Evolutionary conservation across 208 protist species (phyloP), one percentile per base, ranked within the genome.

Genomic region (Wallacemonas collosoma): DNA sequence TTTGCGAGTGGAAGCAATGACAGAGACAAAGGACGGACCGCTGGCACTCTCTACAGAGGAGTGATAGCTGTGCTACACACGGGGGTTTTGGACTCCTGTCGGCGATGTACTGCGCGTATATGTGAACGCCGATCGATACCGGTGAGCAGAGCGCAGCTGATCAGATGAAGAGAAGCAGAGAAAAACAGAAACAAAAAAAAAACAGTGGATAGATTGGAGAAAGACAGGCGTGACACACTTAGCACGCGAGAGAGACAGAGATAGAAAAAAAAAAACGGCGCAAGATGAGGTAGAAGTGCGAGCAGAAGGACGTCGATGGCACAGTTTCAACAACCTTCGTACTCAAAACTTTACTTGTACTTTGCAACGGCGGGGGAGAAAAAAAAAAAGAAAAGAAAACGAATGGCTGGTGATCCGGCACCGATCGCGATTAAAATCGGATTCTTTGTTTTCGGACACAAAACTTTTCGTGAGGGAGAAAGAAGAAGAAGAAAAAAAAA

Each of bases 121-220:
- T 26, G 26, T 26, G 26, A 26, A 26, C 26, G 26, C 26, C 26
- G 26, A 26, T 26, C 26, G 26, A 26, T 26, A 26, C 26, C 26
- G 26, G 26, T 26, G 26, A 26, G 26, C 26, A 45, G 54, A 12
- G 57, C 38, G 41, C 8, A 9, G 55, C 26, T 61, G 40, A 48
- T 40, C 50, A 26, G 26, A 26, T 26, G 26, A 15, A 47, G 12
- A 11, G n/a, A 41, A 36, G 38, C 44, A 57, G 26, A 58, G 48
- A 40, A 48, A 56, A 55, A 64, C 36, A 2, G 56, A 50, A 47
- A 58, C 5, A 60, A 71, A 75, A 76, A 50, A 17, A 1, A 41
- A 67, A 77, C 68, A n/a, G 47, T 71, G 68, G 50, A 67, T 38
- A 43, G 61, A 67, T 44, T 44, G 0, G 36, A 58, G 57, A 55